These are phyloP conservation scores for Solanum hybrid DNA, from an alignment of 305 asterid genomes.

Conservation along the genomic window DNA sequence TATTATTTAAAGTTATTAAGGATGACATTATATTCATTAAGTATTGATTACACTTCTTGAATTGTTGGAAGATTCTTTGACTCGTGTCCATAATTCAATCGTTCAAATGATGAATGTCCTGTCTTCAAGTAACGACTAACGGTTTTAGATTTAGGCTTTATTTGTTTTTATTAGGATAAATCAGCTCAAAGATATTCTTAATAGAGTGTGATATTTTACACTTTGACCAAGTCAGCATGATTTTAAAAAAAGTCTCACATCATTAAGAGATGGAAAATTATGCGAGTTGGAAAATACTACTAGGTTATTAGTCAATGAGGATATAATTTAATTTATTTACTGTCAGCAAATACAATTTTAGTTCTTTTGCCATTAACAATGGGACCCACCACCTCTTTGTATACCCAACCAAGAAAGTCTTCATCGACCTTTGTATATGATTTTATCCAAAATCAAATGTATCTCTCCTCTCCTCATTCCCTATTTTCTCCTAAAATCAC, in stretches of 20 bases:
- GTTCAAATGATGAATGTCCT: neutral
- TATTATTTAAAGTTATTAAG: neutral
- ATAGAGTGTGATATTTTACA: neutral
- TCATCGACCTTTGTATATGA: neutral
- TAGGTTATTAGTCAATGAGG: neutral
- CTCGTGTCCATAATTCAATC: too few species aligned
- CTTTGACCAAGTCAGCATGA: neutral
- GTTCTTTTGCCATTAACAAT: too few species aligned
- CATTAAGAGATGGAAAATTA: neutral
- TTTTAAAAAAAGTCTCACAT: neutral
- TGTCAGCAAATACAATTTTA: neutral
- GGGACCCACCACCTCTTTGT: neutral
- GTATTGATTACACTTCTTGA: too few species aligned
- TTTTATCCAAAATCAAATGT: neutral
- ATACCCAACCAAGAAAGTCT: neutral
- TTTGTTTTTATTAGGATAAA: neutral
- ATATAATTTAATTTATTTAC: too few species aligned
- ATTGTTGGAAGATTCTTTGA: neutral
- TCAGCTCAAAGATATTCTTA: neutral
- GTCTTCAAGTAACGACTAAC: neutral
- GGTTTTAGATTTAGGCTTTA: neutral
- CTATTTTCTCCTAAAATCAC: neutral
- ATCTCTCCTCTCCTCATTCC: neutral
- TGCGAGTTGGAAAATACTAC: neutral
- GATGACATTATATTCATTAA: neutral